phyloP scores from a whole-genome alignment of 2,329 filamentous ascomycete species.

The Penicillium sclerotiorum region DNA sequence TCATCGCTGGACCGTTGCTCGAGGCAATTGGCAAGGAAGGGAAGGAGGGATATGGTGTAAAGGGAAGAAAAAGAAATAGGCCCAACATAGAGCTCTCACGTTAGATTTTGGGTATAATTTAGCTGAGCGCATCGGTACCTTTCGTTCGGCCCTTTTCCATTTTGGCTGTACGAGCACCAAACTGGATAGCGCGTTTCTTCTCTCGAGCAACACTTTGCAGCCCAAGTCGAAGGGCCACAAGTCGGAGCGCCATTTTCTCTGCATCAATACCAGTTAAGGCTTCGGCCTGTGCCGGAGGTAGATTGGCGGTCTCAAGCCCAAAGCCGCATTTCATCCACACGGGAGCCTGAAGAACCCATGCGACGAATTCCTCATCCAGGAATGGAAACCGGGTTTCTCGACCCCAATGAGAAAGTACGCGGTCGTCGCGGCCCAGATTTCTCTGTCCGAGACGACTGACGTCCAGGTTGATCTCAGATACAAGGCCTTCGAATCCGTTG shows the following conservation, averaged over 20 bases:
- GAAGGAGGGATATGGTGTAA: background rate
- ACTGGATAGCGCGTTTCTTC: constrained; percentile 91
- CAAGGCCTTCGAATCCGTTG: constrained; percentile 68
- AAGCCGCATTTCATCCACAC: constrained; percentile 91
- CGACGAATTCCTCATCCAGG: constrained; percentile 83
- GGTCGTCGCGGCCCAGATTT: constrained; percentile 93
- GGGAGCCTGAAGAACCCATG: constrained; percentile 72
- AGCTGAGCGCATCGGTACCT: constrained; percentile 61
- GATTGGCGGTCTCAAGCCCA: constrained; percentile 44
- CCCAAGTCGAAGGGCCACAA: constrained; percentile 73
- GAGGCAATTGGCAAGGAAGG: background rate
- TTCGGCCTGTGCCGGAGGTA: constrained; percentile 24
- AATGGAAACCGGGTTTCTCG: constrained; percentile 89
- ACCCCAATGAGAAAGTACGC: constrained; percentile 85
- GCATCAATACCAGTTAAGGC: constrained; percentile 51
- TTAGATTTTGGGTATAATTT: constrained; percentile 12
- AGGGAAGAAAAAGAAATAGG: background rate
- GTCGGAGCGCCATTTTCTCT: constrained; percentile 77
- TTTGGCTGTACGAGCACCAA: constrained; percentile 79
- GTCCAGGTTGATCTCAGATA: constrained; percentile 83
- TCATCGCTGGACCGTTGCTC: constrained; percentile 35
- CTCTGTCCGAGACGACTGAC: constrained; percentile 83
- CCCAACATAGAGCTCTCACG: background rate
- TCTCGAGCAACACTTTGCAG: constrained; percentile 74
- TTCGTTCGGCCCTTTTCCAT: constrained; percentile 70